Percentiles rank a stretch among this genome's conserved stretches.
Conservation (phyloP, 192 early-diverging fungal genomes). For the Martensiomyces pterosporus region DNA sequence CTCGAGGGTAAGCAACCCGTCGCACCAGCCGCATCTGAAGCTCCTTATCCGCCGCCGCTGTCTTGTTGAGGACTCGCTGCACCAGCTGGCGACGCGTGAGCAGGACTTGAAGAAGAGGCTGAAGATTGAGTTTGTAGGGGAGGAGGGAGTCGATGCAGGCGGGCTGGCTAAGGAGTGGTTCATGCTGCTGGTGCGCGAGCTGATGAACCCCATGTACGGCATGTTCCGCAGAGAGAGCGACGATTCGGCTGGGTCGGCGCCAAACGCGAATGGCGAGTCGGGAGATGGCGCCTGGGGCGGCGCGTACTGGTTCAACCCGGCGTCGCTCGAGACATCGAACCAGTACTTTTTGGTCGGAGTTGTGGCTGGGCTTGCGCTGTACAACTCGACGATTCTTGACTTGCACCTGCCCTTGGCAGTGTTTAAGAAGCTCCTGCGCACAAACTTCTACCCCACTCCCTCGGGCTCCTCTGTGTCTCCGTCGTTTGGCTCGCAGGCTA, state of each 20-base stretch:
- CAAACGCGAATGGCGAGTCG: background rate
- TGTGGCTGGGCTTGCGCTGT: slow-evolving; percentile 88
- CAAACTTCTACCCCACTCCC: slow-evolving; percentile 19
- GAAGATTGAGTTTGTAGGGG: slow-evolving; percentile 86
- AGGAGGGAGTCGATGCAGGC: slow-evolving; percentile 95
- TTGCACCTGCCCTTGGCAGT: slow-evolving; percentile 72
- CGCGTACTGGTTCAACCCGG: slow-evolving; percentile 75
- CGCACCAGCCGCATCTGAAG: slow-evolving; percentile 54
- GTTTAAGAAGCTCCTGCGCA: slow-evolving; percentile 83
- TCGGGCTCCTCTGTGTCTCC: background rate
- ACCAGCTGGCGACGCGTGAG: slow-evolving; percentile 69
- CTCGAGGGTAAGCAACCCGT: background rate
- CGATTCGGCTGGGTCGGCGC: slow-evolving; percentile 6
- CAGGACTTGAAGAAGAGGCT: slow-evolving; percentile 89
- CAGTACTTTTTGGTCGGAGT: slow-evolving; percentile 91
- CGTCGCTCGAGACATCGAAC: slow-evolving; percentile 66
- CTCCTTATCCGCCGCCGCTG: slow-evolving; percentile 60
- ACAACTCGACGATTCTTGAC: slow-evolving; percentile 91
- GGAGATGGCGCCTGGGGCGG: slow-evolving; percentile 6
- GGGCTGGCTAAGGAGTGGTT: slow-evolving; percentile 98
- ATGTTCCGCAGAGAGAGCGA: slow-evolving; percentile 74
- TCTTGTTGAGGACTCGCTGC: slow-evolving; percentile 70
- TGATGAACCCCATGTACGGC: slow-evolving; percentile 92
- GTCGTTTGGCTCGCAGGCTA: background rate
- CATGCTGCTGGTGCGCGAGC: slow-evolving; percentile 79